phyloP scores from a whole-genome alignment of 1,284 basidiomycete species.

The Phylloporus gajari region DNA sequence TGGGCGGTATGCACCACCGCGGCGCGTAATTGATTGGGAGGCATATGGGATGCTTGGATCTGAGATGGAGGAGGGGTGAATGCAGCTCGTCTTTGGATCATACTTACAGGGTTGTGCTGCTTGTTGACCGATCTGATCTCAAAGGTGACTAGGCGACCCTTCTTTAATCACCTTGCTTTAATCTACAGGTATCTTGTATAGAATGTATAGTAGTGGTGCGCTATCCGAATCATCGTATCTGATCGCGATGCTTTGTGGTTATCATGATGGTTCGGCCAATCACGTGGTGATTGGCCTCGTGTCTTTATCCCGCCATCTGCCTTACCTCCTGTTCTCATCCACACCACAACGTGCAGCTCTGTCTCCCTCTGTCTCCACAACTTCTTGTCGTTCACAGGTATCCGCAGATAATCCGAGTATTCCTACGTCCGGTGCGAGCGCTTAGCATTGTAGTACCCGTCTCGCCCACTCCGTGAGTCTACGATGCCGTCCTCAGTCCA shows the following conservation, averaged over 20 bases:
- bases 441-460: background rate
- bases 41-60: conserved; percentile 20
- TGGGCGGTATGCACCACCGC: conserved; percentile 35
- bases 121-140: background rate
- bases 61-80: conserved; percentile 5
- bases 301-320: no score
- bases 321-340: no score
- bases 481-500: background rate
- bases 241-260: no score
- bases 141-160: no score
- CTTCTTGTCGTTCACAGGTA: background rate
- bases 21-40: conserved; percentile 36
- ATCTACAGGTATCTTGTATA: background rate
- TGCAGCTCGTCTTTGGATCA: background rate
- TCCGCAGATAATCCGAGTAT: background rate
- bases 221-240: background rate
- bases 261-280: no score
- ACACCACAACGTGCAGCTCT: no score
- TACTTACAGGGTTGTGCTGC: background rate
- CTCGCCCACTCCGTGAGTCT: background rate
- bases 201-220: background rate
- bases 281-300: no score
- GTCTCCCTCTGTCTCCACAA: no score
- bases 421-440: background rate
- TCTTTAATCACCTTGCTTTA: no score